Conservation (phyloP, 2,329 filamentous ascomycete genomes). For the Alternaria postmessia region DNA sequence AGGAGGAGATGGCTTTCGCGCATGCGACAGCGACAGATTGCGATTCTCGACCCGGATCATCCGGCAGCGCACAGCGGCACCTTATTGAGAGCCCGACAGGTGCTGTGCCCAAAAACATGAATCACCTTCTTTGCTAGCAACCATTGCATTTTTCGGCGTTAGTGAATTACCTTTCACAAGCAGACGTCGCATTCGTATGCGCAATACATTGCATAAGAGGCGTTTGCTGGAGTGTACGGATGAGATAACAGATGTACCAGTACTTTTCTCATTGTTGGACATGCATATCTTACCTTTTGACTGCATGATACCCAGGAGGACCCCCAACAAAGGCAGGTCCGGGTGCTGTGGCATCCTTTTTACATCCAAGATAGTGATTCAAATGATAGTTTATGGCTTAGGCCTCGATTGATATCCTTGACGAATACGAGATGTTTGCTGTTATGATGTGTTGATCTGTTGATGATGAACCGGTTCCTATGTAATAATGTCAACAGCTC, state of each 20-base stretch:
- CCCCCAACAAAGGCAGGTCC: conserved; percentile 16
- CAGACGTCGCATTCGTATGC: conserved; percentile 5
- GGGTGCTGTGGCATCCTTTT: conserved; percentile 10
- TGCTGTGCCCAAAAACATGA: conserved; percentile 34
- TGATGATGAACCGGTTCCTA: neutral
- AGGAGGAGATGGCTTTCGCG: conserved; percentile 27
- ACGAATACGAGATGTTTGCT: neutral
- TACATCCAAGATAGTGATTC: conserved; percentile 12
- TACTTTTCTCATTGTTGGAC: conserved; percentile 22
- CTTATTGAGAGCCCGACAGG: conserved; percentile 33
- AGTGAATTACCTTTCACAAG: conserved; percentile 9
- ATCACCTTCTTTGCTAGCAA: conserved; percentile 28
- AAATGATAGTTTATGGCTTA: conserved; percentile 12
- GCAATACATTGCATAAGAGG: conserved; percentile 29
- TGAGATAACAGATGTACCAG: conserved; percentile 20
- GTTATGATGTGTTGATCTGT: neutral
- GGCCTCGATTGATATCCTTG: conserved; percentile 17
- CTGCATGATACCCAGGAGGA: conserved; percentile 43
- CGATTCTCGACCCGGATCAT: conserved; percentile 38
- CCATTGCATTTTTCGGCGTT: conserved; percentile 37
- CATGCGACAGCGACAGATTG: conserved; percentile 20
- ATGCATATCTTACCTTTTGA: conserved; percentile 25
- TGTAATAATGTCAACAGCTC: neutral
- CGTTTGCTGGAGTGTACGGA: conserved; percentile 22
- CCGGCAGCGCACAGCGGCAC: conserved; percentile 32